These are phyloP conservation scores for Thalassiosira mediterranea DNA, from an alignment of 352 stramenopile species.

Conservation along the genomic window DNA sequence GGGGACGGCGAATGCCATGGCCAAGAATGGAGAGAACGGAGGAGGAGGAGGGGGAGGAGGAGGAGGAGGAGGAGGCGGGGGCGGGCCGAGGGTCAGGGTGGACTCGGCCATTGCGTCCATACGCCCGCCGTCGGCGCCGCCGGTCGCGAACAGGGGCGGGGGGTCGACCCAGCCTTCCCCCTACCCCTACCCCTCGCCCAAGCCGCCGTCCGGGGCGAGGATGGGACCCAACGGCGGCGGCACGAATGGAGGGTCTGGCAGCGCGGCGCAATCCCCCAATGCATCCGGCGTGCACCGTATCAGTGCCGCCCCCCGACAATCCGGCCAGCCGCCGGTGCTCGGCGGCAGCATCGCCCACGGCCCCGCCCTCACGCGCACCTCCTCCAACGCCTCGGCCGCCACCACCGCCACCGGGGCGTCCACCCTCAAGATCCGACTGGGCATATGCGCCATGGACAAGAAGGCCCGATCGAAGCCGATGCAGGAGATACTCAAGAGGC, in stretches of 20 bases:
- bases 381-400: constrained; percentile 20
- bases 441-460: constrained; percentile 99
- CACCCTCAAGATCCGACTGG: constrained; percentile 81
- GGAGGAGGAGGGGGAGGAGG: background rate
- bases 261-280: background rate
- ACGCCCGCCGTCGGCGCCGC: constrained; percentile 23
- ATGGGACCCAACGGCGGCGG: background rate
- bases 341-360: too few relatives aligned
- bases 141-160: too few relatives aligned
- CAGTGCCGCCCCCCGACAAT: too few relatives aligned
- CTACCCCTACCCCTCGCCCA: constrained; percentile 15
- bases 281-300: too few relatives aligned
- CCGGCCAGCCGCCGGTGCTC: too few relatives aligned
- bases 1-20: too few relatives aligned
- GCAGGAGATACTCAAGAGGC: constrained; percentile 92
- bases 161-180: background rate
- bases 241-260: background rate
- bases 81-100: background rate
- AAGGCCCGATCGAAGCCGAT: constrained; percentile 97
- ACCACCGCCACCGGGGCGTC: background rate
- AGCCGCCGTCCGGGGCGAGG: background rate
- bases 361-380: constrained; percentile 16
- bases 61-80: background rate
- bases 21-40: background rate
- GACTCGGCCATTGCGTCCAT: constrained; percentile 27